Conservation (phyloP, 1,284 basidiomycete genomes). For the Rhizoctonia solani region DNA sequence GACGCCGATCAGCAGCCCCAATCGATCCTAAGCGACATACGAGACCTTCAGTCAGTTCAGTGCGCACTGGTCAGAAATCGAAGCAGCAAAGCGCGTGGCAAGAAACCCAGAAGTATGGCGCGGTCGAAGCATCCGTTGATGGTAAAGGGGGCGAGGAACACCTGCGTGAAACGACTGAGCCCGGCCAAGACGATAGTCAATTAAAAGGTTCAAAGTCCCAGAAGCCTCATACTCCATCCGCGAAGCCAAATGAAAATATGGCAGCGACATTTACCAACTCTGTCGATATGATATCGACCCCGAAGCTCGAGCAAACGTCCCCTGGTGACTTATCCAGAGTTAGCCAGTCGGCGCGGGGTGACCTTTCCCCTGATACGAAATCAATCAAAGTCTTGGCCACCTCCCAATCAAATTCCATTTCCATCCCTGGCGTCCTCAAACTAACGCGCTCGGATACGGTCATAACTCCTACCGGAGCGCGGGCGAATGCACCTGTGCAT, state of each 20-base stretch:
- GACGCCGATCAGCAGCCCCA: too few species aligned
- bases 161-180: not conserved
- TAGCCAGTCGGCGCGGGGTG: too few species aligned
- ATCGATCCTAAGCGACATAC: too few species aligned
- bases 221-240: too few species aligned
- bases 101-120: constrained; percentile 3
- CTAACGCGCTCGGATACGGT: constrained; percentile 15
- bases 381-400: not conserved
- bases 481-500: not conserved
- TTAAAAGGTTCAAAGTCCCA: not conserved
- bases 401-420: not conserved
- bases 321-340: too few species aligned
- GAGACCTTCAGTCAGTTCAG: not conserved
- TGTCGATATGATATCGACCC: too few species aligned
- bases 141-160: not conserved
- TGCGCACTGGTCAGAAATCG: constrained; percentile 5
- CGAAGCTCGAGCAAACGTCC: too few species aligned
- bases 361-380: too few species aligned
- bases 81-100: constrained; percentile 19
- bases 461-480: not conserved
- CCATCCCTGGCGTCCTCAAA: constrained; percentile 3
- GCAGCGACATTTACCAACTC: too few species aligned
- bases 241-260: too few species aligned
- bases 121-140: not conserved
- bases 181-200: not conserved